Evolutionary conservation across 2,329 filamentous ascomycete species (phyloP), one percentile per base, ranked within the genome.

Genomic region (Ploettnerulaceae sp.): DNA sequence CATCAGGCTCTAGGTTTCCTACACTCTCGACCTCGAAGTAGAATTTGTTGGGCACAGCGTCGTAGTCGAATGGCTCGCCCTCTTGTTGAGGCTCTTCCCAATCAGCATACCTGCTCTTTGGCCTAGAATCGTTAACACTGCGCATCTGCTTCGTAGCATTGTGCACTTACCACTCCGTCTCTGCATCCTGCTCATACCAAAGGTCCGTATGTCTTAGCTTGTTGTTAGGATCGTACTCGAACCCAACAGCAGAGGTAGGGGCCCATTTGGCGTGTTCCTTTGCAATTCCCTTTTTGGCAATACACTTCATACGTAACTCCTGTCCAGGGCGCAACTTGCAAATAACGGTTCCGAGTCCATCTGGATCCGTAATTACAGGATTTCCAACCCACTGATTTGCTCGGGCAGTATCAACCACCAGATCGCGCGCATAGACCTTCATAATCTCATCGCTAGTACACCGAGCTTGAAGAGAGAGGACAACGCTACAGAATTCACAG

Each of bases 211-310:
- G 93, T 56, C 84, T 80, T 56, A 98, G 73, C 70, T 95, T 96
- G 71, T 98, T 98, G 67, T 94, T 86, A 51, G 93, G 93, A 66
- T 98, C 93, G 67, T 98, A 98, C 68, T 98, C 93, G 65, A 98
- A 98, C 18, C 89, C 90, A 31, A 98, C 83, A 3, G 93, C 93
- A 31, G 89, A 79, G 26, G 87, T 91, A 2, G 93, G 90, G 61
- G 89, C 86, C 93, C 93, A 98, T 69, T 98, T 98, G 7, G 93
- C 88, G 68, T 98, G 93, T 67, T 98, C 93, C 74, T 98, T 98
- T 28, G 91, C 90, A 55, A 97, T 97, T 1, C 93, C 93, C 75
- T 97, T 97, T 75, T 95, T 96, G 40, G 91, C 93, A 56, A 96
- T 86, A 64, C 91, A 97, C 52, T 80, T 86, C 63, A 98, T 79